Evolutionary conservation across 805 yeast genomes (phyloP).

Genomic region (Wickerhamiella parazyma): DNA sequence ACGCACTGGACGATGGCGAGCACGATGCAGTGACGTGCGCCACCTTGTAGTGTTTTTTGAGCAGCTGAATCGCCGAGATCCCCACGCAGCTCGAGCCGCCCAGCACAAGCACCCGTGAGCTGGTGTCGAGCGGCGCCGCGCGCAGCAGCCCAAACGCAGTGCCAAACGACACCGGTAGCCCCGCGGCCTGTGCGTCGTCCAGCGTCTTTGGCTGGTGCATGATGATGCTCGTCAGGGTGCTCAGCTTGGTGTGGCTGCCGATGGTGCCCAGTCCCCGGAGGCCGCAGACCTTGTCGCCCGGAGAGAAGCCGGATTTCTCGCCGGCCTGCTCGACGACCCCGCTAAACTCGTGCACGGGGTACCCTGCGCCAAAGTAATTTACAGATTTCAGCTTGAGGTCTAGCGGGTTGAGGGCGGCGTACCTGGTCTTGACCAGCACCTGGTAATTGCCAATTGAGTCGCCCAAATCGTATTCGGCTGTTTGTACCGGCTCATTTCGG

Average conservation of each 20-base stretch:
- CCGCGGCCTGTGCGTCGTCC: conserved; percentile 44
- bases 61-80: conserved; percentile 39
- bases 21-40: conserved; percentile 43
- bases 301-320: conserved; percentile 26
- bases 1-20: conserved; percentile 33
- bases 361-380: conserved; percentile 6
- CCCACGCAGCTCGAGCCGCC: conserved; percentile 73
- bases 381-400: conserved; percentile 39
- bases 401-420: conserved; percentile 51
- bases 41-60: conserved; percentile 36
- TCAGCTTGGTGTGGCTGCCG: conserved; percentile 1
- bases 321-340: conserved; percentile 52
- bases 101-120: conserved; percentile 42
- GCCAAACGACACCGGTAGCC: conserved; percentile 49
- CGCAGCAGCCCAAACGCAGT: conserved; percentile 41
- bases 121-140: conserved; percentile 28
- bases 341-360: conserved; percentile 48
- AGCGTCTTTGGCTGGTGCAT: conserved; percentile 36
- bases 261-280: not conserved
- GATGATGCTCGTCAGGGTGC: conserved; percentile 29
- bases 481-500: not conserved
- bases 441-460: conserved; percentile 28
- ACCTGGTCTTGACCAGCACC: conserved; percentile 44
- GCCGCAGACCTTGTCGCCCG: conserved; percentile 58
- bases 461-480: not conserved